Conservation (phyloP, 805 yeast genomes). For the Suhomyces pyralidae region DNA sequence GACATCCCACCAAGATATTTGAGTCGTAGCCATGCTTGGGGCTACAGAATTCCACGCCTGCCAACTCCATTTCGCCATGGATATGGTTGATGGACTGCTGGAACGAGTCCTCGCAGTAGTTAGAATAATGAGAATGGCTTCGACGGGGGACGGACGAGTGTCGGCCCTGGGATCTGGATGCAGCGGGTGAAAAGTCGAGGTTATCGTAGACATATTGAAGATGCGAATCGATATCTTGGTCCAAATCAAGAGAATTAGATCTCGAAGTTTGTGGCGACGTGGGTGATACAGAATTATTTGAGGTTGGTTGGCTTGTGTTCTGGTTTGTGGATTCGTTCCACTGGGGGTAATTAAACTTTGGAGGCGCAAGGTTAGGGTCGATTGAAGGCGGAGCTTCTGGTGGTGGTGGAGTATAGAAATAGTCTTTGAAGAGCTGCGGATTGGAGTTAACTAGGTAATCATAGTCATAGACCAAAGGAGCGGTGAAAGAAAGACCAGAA, state of each 20-base stretch:
- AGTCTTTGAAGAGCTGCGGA: slow-evolving; percentile 38
- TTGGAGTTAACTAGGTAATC: slow-evolving; percentile 34
- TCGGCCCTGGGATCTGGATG: background rate
- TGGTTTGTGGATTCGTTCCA: slow-evolving; percentile 10
- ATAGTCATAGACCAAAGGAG: slow-evolving; percentile 42
- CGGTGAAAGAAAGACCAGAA: slow-evolving; percentile 8
- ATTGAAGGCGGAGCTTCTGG: slow-evolving; percentile 3
- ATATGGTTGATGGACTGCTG: slow-evolving; percentile 32
- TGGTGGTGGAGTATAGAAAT: slow-evolving; percentile 30
- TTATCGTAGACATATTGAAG: slow-evolving; percentile 24
- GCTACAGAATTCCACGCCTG: slow-evolving; percentile 31
- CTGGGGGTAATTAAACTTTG: slow-evolving; percentile 19
- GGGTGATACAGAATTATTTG: slow-evolving; percentile 10
- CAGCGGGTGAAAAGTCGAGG: slow-evolving; percentile 4
- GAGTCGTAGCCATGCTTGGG: slow-evolving; percentile 22
- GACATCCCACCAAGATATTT: slow-evolving; percentile 38
- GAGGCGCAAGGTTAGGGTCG: slow-evolving; percentile 14
- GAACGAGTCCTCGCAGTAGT: slow-evolving; percentile 24
- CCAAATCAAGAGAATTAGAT: background rate
- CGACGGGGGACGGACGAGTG: slow-evolving; percentile 1
- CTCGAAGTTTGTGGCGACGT: slow-evolving; percentile 12
- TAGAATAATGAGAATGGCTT: slow-evolving; percentile 4
- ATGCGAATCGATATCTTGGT: slow-evolving; percentile 7
- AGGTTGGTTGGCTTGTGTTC: background rate
- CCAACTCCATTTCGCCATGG: slow-evolving; percentile 43